A percentile compares a stretch with the other conserved stretches of the same genome.
Conservation (phyloP, 2,329 filamentous ascomycete species). For the Talaromyces sp. region DNA sequence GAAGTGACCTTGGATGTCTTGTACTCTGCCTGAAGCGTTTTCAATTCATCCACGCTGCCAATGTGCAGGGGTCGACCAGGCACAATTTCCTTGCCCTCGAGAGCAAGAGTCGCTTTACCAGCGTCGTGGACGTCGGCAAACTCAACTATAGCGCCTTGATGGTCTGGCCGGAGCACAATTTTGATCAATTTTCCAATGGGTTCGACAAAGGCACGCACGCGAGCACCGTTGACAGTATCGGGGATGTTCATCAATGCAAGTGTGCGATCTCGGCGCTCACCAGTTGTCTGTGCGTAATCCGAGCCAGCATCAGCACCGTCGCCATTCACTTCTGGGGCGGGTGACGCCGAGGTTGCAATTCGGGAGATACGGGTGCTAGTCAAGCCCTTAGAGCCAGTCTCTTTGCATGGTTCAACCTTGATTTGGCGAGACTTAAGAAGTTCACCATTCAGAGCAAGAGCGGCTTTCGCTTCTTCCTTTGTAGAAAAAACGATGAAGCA, state of each 20-base stretch:
- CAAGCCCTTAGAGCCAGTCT: constrained; percentile 47
- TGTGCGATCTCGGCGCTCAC: constrained; percentile 64
- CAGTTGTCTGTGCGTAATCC: constrained; percentile 46
- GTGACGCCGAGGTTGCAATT: constrained; percentile 38
- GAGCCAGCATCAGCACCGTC: too few relatives aligned
- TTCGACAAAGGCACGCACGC: constrained; percentile 73
- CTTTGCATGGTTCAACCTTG: constrained; percentile 61
- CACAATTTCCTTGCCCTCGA: constrained; percentile 51
- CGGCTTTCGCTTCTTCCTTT: constrained; percentile 67
- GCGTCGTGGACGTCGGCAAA: constrained; percentile 70
- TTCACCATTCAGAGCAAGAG: constrained; percentile 69
- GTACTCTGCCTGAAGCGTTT: constrained; percentile 44
- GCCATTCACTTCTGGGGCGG: constrained; percentile 41
- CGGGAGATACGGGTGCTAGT: constrained; percentile 50
- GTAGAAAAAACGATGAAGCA: constrained; percentile 78
- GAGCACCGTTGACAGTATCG: constrained; percentile 88
- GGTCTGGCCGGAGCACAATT: constrained; percentile 76
- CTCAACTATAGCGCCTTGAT: constrained; percentile 84
- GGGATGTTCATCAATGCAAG: constrained; percentile 83
- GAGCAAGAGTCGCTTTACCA: constrained; percentile 59
- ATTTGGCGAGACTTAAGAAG: constrained; percentile 70
- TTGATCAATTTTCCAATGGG: constrained; percentile 72
- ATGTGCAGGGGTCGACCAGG: constrained; percentile 47
- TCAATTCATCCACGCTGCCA: constrained; percentile 57
- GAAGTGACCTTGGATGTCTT: constrained; percentile 38